A percentile compares a stretch with the other conserved stretches of the same genome.
Evolutionary conservation across 257 asterid genomes (phyloP).

Genomic region (Forsythia suspensa): DNA sequence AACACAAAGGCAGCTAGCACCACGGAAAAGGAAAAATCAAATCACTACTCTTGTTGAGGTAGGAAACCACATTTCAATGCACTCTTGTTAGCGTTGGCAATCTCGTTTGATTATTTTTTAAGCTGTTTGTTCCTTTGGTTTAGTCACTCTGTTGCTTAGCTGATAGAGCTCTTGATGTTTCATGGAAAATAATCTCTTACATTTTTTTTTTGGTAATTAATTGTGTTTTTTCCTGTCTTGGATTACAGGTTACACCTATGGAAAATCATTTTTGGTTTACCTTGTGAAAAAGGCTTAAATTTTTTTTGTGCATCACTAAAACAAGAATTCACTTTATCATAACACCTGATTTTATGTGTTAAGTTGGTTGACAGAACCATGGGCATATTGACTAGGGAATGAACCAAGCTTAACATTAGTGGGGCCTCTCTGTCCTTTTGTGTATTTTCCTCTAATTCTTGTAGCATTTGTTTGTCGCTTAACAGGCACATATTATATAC

Average conservation of each 20-base stretch:
- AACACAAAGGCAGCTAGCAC: constrained; percentile 84
- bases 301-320: background rate
- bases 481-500: background rate
- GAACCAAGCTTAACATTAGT: background rate
- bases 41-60: constrained; percentile 96
- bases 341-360: background rate
- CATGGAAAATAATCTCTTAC: background rate
- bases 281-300: background rate
- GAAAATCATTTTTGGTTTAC: background rate
- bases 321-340: background rate
- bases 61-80: constrained; percentile 15
- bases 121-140: constrained; percentile 4
- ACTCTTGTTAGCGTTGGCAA: constrained; percentile 10
- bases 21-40: constrained; percentile 85
- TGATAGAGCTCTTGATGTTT: background rate
- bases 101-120: background rate
- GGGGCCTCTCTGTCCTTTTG: background rate
- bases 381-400: background rate
- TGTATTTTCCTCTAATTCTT: background rate
- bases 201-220: background rate
- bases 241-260: background rate
- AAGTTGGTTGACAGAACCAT: background rate
- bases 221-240: background rate
- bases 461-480: background rate
- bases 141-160: background rate